Percentiles rank a stretch among this genome's conserved stretches.
phyloP scores from a whole-genome alignment of 441 rosid genomes.

The Bruguiera hainesii region DNA sequence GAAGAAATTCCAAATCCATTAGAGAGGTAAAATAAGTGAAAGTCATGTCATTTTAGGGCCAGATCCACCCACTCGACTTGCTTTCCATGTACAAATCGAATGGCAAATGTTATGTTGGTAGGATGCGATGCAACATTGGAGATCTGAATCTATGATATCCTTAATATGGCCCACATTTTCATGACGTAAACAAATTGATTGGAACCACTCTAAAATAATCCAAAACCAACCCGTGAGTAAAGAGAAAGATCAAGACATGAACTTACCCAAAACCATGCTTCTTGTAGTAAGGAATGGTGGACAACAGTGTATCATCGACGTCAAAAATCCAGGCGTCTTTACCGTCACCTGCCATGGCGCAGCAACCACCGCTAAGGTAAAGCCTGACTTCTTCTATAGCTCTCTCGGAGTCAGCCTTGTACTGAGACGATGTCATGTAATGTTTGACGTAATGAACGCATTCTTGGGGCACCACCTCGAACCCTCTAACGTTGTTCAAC shows the following conservation, averaged over 20 bases:
- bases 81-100: no score
- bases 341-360: constrained; percentile 49
- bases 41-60: no score
- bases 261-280: constrained; percentile 73
- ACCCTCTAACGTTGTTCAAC: constrained; percentile 63
- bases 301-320: constrained; percentile 83
- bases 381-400: constrained; percentile 53
- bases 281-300: constrained; percentile 78
- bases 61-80: no score
- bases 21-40: no score
- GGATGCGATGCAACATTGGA: no score
- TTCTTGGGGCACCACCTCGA: constrained; percentile 66
- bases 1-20: no score
- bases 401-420: constrained; percentile 51
- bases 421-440: constrained; percentile 61
- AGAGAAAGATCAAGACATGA: not conserved
- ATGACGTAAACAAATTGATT: no score
- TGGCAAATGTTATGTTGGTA: no score
- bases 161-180: no score
- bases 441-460: constrained; percentile 58
- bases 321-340: constrained; percentile 88
- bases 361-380: constrained; percentile 46
- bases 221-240: no score
- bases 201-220: no score
- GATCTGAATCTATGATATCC: no score